Evolutionary conservation across 148 eudicot genomes (phyloP).

Genomic region (Spergularia marina): DNA sequence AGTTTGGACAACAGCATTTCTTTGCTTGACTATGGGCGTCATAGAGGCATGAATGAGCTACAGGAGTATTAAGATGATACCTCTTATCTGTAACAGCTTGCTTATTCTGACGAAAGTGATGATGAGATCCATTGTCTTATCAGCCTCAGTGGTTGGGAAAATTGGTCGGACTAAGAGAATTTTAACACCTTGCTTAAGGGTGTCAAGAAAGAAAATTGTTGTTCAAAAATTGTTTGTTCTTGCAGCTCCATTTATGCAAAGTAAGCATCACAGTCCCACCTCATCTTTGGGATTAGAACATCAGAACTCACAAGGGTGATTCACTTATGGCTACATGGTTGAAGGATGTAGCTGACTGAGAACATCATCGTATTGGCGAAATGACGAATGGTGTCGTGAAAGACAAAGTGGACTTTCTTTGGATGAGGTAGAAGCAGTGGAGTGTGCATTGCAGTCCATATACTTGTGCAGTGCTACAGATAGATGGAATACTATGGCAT

Average conservation of each 20-base stretch:
- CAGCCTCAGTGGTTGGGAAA: conserved; percentile 74
- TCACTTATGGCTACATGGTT: conserved; percentile 86
- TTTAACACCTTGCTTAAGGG: conserved; percentile 72
- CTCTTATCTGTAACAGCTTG: conserved; percentile 74
- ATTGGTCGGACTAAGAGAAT: conserved; percentile 77
- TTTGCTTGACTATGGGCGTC: conserved; percentile 75
- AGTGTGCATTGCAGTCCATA: conserved; percentile 82
- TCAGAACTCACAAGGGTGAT: conserved; percentile 25
- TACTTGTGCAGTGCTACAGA: conserved; percentile 61
- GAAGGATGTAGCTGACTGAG: conserved; percentile 67
- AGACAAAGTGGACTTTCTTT: conserved; percentile 45
- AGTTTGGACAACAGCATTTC: conserved; percentile 71
- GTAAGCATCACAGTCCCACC: conserved; percentile 30
- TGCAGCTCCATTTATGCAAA: conserved; percentile 80
- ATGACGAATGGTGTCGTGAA: conserved; percentile 59
- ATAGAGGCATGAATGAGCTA: conserved; percentile 68
- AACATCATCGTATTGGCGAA: conserved; percentile 60
- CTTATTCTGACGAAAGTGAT: conserved; percentile 61
- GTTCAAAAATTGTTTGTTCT: conserved; percentile 52
- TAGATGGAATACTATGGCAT: conserved; percentile 89
- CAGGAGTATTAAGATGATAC: conserved; percentile 73
- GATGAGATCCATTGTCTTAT: conserved; percentile 50
- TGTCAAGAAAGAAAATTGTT: conserved; percentile 63
- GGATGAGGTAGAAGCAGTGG: conserved; percentile 63
- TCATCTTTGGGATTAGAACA: conserved; percentile 28